These are phyloP conservation scores for Skeletonema marinoi DNA, from an alignment of 108 stramenopile species.

Conservation along the genomic window DNA sequence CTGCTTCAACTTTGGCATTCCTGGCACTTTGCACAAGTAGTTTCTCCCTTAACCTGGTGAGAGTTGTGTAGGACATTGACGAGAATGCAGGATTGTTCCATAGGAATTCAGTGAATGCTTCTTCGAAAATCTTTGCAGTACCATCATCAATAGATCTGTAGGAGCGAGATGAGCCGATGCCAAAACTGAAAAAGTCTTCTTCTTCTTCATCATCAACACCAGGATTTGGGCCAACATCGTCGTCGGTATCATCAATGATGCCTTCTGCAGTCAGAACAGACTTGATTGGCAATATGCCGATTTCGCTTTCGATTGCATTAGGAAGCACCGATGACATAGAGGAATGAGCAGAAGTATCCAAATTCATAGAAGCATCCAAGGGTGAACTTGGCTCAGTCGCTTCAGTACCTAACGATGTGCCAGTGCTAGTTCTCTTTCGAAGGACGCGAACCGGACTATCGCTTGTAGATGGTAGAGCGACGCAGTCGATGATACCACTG, in stretches of 20 bases:
- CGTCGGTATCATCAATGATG: conserved; percentile 9
- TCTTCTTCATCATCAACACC: background rate
- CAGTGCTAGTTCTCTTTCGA: conserved; percentile 12
- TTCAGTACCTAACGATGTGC: background rate
- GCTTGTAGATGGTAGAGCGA: conserved; percentile 39
- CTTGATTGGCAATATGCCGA: conserved; percentile 6
- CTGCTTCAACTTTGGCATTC: conserved; percentile 24
- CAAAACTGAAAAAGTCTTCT: background rate
- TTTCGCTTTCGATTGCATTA: background rate
- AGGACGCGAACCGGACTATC: conserved; percentile 40
- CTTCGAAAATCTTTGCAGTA: conserved; percentile 31
- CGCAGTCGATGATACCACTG: conserved; percentile 44
- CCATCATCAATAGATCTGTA: conserved; percentile 11
- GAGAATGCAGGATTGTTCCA: conserved; percentile 46
- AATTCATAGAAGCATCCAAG: background rate
- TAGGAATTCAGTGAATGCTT: conserved; percentile 41
- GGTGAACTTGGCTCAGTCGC: background rate
- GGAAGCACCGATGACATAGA: conserved; percentile 1
- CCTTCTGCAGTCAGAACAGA: conserved; percentile 36
- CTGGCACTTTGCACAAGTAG: conserved; percentile 23
- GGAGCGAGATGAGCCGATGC: conserved; percentile 1
- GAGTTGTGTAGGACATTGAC: conserved; percentile 36
- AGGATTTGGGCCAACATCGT: background rate
- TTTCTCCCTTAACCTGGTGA: conserved; percentile 28
- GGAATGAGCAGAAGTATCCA: background rate